Percentiles rank a stretch among this genome's conserved stretches.
phyloP scores from a whole-genome alignment of 2,329 filamentous ascomycete genomes.

The Talaromyces sp. region DNA sequence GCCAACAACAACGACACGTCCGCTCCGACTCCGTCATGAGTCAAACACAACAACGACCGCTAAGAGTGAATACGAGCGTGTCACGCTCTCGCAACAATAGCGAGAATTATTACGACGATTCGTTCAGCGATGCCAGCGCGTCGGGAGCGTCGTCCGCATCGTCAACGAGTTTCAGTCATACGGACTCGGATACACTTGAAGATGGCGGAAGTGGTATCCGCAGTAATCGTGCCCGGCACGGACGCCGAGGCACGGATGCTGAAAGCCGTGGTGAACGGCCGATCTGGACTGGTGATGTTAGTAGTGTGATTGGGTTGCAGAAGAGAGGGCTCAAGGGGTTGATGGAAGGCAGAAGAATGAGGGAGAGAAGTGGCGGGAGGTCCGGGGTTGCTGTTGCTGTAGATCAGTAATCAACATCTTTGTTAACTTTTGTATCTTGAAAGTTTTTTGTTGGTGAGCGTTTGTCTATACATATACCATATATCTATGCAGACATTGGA shows the following conservation, averaged over 20 bases:
- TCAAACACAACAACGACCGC: constrained; percentile 32
- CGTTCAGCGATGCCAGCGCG: constrained; percentile 36
- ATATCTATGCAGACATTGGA: not conserved
- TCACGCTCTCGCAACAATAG: constrained; percentile 23
- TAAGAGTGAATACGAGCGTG: constrained; percentile 42
- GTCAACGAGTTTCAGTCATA: constrained; percentile 38
- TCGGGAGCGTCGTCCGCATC: constrained; percentile 36
- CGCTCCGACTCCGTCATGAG: constrained; percentile 21
- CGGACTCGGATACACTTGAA: constrained; percentile 32
- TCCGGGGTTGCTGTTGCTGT: constrained; percentile 12
- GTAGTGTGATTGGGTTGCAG: constrained; percentile 87
- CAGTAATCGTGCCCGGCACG: constrained; percentile 32
- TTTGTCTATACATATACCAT: constrained; percentile 6
- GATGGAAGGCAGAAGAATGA: constrained; percentile 88
- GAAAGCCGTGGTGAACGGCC: constrained; percentile 48
- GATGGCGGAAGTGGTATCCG: constrained; percentile 20
- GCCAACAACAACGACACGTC: constrained; percentile 10
- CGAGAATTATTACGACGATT: constrained; percentile 36
- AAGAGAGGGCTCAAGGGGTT: constrained; percentile 86
- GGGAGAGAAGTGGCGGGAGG: constrained; percentile 58
- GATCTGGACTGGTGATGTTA: constrained; percentile 72
- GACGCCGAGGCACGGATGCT: constrained; percentile 38
- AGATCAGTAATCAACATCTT: not conserved
- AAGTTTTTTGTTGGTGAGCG: not conserved
- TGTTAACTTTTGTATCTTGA: not conserved